Conservation (phyloP, 129 eudicot genomes). For the carrot (Daucus carota) region DH1_v3.0 NC_030381.2:45435501-45436000, state of each 20-base stretch:
- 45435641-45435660: conserved; percentile 10
- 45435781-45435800: conserved; percentile 90
- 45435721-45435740: not conserved
- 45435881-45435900: conserved; percentile 58
- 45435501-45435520: not conserved
- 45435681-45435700: not conserved
- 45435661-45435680: not conserved
- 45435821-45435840: conserved; percentile 96
- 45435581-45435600: conserved; percentile 91
- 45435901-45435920: not conserved
- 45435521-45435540: not conserved
- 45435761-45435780: conserved; percentile 1
- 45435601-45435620: conserved; percentile 98
- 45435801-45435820: conserved; percentile 98
- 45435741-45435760: not conserved
- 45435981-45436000: too few relatives aligned
- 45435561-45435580: conserved; percentile 96
- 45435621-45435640: conserved; percentile 93
- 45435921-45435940: not conserved
- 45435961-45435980: too few relatives aligned
- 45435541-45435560: conserved; percentile 88
- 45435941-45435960: not conserved
- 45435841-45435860: conserved; percentile 93
- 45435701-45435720: not conserved
- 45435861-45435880: conserved; percentile 88